Conservation (phyloP, 148 eudicot species). For the Cornus controversa region DNA sequence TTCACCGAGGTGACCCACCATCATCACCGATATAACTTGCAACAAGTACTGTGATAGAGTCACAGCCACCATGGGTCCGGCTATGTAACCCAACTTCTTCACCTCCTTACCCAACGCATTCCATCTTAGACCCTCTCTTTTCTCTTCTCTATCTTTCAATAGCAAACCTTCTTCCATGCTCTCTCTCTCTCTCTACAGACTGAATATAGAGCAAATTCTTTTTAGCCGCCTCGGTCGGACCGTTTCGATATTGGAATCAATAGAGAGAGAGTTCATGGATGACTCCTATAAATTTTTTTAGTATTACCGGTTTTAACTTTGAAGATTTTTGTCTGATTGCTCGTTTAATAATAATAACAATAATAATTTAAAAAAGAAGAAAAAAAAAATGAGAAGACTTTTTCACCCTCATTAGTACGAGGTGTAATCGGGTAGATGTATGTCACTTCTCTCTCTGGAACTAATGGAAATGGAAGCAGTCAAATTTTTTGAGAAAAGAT, state of each 20-base stretch:
- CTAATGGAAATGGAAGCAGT: too few relatives aligned
- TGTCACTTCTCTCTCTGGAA: too few relatives aligned
- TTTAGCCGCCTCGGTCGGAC: not conserved
- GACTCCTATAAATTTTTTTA: too few relatives aligned
- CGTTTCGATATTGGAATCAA: not conserved
- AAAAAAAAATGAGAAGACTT: too few relatives aligned
- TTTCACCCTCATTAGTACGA: too few relatives aligned
- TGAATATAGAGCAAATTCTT: not conserved
- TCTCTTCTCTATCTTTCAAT: not conserved
- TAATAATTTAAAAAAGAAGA: too few relatives aligned
- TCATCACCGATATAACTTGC: slow-evolving; percentile 25
- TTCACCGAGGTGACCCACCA: slow-evolving; percentile 49
- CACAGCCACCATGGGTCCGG: slow-evolving; percentile 41
- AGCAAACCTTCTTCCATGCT: slow-evolving; percentile 21
- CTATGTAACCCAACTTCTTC: slow-evolving; percentile 27
- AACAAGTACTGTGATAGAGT: slow-evolving; percentile 21
- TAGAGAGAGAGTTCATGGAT: not conserved
- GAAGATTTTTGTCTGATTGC: too few relatives aligned
- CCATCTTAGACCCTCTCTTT: slow-evolving; percentile 7
- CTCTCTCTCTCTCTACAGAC: not conserved
- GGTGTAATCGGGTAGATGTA: too few relatives aligned
- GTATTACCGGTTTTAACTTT: too few relatives aligned
- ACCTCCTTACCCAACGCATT: slow-evolving; percentile 22
- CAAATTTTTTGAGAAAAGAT: too few relatives aligned
- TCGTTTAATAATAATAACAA: too few relatives aligned